A percentile compares a stretch with the other conserved stretches of the same genome.
phyloP scores from a whole-genome alignment of 441 rosid species.

The Eutrema salsugineum region DNA sequence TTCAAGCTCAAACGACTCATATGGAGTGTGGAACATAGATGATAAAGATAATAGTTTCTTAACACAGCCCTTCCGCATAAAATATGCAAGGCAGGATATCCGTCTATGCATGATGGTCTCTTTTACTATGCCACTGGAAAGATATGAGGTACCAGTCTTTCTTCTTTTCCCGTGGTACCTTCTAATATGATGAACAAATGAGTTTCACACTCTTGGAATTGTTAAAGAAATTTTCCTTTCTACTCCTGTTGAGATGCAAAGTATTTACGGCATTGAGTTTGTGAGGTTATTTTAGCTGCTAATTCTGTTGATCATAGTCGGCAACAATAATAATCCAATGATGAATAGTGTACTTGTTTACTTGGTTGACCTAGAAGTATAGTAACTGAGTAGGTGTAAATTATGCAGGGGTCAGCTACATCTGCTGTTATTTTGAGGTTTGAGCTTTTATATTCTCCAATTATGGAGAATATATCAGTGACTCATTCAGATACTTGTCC shows the following conservation, averaged over 20 bases:
- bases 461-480: slow-evolving; percentile 48
- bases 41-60: slow-evolving; percentile 82
- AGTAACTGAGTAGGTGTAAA: not conserved
- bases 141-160: slow-evolving; percentile 52
- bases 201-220: not conserved
- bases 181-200: not conserved
- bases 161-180: not conserved
- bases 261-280: not conserved
- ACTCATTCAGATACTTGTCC: slow-evolving; percentile 48
- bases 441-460: slow-evolving; percentile 87
- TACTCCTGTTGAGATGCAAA: not conserved
- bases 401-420: slow-evolving; percentile 65
- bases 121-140: slow-evolving; percentile 57
- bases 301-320: not conserved
- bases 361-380: not conserved
- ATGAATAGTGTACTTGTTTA: not conserved
- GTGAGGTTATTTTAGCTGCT: not conserved
- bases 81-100: slow-evolving; percentile 93
- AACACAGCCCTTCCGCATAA: slow-evolving; percentile 86
- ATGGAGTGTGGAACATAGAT: slow-evolving; percentile 90
- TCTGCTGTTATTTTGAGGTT: slow-evolving; percentile 85
- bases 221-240: not conserved
- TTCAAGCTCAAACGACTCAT: slow-evolving; percentile 46
- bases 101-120: slow-evolving; percentile 78
- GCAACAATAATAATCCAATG: not conserved